Base-by-base conservation (phyloP, 1,139 yeast species). In the Yamadazyma blattariae region DNA sequence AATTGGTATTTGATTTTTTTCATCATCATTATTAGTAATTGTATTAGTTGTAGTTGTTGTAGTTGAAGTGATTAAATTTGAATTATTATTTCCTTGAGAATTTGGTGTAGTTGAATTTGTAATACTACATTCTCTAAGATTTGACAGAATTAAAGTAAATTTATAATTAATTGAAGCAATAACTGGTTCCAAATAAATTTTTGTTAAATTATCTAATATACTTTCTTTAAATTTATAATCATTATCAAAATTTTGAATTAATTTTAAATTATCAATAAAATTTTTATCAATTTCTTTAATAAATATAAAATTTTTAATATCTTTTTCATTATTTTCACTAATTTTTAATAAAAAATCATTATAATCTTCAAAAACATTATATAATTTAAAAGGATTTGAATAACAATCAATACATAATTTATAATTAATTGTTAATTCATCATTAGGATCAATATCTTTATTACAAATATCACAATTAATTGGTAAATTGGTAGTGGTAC, bases 181-280 rank as follows among this genome's bases (percentile, higher is more conserved):
- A 30, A 67, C 55, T 27, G 73, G 73, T 38, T 68, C 72, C 28
- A 68, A 46, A 43, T 60, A 69, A 32, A 67, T 60, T 32, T 59
- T 58, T 36, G 56, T 56, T 38, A 69, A 57, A 40, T 63, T 61
- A 31, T 58, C 64, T 45, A 65, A 52, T 27, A 69, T 48, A 39
- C 61, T 54, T 34, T 60, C 59, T 28, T 71, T 57, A 40, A 59
- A 59, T 48, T 66, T 71, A 34, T 57, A 54, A 41, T 68, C 75
- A 34, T 48, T 52, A 35, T 41, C 50, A 31, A 56, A 54, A 38
- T 50, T 49, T 39, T 48, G 54, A 29, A 37, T 49, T 7, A 41
- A 35, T 35, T 40, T 59, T 41, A 66, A 51, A 36, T 55, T 54
- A 28, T 53, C 52, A 20, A 64, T 52, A 39, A 65, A 64, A 28